Base-by-base conservation (phyloP, 257 asterid genomes). In the Ajuga chamaepitys region DNA sequence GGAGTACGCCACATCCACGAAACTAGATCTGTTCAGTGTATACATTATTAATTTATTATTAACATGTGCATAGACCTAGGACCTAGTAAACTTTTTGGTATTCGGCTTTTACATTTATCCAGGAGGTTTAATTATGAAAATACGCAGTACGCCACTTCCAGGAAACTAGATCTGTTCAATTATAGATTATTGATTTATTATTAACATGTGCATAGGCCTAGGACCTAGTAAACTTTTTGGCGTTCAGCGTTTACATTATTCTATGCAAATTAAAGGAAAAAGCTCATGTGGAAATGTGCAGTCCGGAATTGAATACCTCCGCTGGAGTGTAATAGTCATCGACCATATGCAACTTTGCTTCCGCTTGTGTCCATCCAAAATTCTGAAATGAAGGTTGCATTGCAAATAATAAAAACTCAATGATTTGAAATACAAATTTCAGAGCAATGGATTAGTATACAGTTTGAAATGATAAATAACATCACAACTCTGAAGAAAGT, bases 361-460 rank as follows among this genome's bases (percentile, higher is more conserved):
- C 95, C 55, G 87, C 85, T 8, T 89, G 95, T 62, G 91, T 87
- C 98, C 98, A 93, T 63, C 95, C 98, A 81, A 93, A 87, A 25
- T 82, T 81, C 97, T 92, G 86, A 56, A 82, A 63, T 74, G 64
- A 34, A 62, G 44, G 51, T 53, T 35, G 47, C 64, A 48, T 7
- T 21, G 25, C 57, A 57, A 66, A 58, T 42, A 59, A 56, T 26
- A 34, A 47, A 65, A 53, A 20, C 62, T 58, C 4, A 74, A 67
- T 55, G 26, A 72, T 53, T 41, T 18, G 25, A 58, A 54, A 57
- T 22, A 57, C n/a, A 46, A 58, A 71, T 17, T 10, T 35, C 12
- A 65, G 25, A 10, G 41, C 25, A 60, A 70, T 17, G 22, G 38
- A 35, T n/a, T 22, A 55, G n/a, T 55, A 41, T 25, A 65, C 5